phyloP scores from a whole-genome alignment of 805 yeast species.

The Candida coleopterorum region DNA sequence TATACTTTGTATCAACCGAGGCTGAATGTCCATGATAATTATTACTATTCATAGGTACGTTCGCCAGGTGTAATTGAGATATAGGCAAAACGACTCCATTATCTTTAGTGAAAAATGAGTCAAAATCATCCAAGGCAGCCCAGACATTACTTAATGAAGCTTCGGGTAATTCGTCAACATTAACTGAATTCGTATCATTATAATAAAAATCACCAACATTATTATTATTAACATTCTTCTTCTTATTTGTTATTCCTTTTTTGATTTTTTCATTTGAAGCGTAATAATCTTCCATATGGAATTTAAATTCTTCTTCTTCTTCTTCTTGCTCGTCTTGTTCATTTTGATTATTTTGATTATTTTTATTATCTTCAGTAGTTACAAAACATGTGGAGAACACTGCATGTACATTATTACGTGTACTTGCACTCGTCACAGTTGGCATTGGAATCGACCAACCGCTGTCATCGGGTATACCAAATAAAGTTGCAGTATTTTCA shows the following conservation, averaged over 20 bases:
- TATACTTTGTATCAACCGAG: slow-evolving; percentile 58
- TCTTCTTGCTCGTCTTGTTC: no score
- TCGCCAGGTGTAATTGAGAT: not conserved
- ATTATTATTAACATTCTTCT: no score
- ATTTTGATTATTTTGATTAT: no score
- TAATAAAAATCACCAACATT: not conserved
- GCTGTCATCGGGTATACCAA: slow-evolving; percentile 90
- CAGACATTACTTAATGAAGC: slow-evolving; percentile 85
- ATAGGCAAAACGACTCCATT: slow-evolving; percentile 8
- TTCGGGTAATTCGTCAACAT: slow-evolving; percentile 56
- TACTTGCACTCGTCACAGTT: slow-evolving; percentile 78
- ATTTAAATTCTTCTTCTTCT: slow-evolving; percentile 43
- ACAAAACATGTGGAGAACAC: slow-evolving; percentile 82
- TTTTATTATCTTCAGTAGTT: slow-evolving; percentile 26
- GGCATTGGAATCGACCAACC: slow-evolving; percentile 99
- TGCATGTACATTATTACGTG: slow-evolving; percentile 91
- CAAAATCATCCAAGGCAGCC: slow-evolving; percentile 87
- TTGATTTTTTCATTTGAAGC: slow-evolving; percentile 25
- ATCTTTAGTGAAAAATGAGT: slow-evolving; percentile 74
- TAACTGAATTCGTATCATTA: slow-evolving; percentile 44
- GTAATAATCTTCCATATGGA: slow-evolving; percentile 58
- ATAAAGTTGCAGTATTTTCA: slow-evolving; percentile 81
- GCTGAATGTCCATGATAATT: slow-evolving; percentile 41
- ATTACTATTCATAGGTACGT: not conserved
- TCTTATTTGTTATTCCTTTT: not conserved